A percentile compares a stretch with the other conserved stretches of the same genome.
Conservation (phyloP, 2,329 filamentous ascomycete species). For the Grosmannia serpens region DNA sequence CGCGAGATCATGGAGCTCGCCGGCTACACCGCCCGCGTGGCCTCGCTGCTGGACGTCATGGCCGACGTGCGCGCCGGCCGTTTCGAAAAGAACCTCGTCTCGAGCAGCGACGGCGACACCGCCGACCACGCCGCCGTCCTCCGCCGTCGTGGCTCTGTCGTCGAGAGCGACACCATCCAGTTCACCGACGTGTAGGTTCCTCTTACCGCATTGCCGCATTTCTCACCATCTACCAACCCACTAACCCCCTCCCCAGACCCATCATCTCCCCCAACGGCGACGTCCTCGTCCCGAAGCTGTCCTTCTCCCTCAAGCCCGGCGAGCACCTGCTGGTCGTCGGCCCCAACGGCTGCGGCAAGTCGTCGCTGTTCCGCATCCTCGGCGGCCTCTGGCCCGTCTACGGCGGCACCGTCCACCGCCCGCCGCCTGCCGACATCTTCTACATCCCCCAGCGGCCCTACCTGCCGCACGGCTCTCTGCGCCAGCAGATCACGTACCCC, state of each 20-base stretch:
- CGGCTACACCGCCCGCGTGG: constrained; percentile 87
- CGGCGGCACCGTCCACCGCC: constrained; percentile 85
- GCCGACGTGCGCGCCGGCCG: constrained; percentile 80
- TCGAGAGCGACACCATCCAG: constrained; percentile 73
- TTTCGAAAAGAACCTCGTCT: constrained; percentile 95
- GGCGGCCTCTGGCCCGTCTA: constrained; percentile 97
- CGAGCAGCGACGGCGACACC: constrained; percentile 61
- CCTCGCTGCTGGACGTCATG: constrained; percentile 84
- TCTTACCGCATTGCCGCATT: not conserved
- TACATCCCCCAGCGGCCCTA: constrained; percentile 97
- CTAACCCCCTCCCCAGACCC: constrained; percentile 34
- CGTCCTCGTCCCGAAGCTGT: constrained; percentile 73
- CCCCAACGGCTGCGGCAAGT: constrained; percentile 95
- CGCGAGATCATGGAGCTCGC: constrained; percentile 94
- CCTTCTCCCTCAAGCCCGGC: constrained; percentile 74
- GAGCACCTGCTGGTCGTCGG: constrained; percentile 92
- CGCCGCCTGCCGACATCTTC: constrained; percentile 86
- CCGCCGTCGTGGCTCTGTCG: constrained; percentile 66
- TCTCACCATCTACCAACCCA: not conserved
- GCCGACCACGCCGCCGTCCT: constrained; percentile 76
- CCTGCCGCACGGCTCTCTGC: constrained; percentile 78
- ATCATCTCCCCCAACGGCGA: constrained; percentile 97
- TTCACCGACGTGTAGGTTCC: constrained; percentile 63
- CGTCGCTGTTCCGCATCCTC: constrained; percentile 87
- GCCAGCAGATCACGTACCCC: constrained; percentile 94